These are phyloP conservation scores for Aspergillus udagawae DNA, from an alignment of 2,329 filamentous ascomycete species.

Conservation along the genomic window DNA sequence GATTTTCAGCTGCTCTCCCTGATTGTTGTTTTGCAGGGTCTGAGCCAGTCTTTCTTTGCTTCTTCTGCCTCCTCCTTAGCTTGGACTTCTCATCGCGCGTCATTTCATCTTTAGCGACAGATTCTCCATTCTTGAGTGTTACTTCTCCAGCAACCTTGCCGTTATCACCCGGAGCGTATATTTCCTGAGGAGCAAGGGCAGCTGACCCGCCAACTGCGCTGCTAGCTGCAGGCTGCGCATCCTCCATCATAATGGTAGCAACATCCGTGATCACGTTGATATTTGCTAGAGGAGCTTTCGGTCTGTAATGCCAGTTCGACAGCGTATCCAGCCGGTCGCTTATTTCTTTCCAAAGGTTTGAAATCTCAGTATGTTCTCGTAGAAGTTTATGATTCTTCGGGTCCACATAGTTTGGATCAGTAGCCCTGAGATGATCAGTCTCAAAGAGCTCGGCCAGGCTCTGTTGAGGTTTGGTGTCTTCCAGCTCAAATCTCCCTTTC, in stretches of 20 bases:
- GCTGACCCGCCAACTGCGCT: slow-evolving; percentile 57
- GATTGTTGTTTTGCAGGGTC: slow-evolving; percentile 45
- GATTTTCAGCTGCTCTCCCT: slow-evolving; percentile 42
- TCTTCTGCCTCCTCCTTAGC: slow-evolving; percentile 75
- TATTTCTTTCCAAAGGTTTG: slow-evolving; percentile 76
- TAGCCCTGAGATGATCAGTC: slow-evolving; percentile 76
- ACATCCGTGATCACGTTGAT: slow-evolving; percentile 87
- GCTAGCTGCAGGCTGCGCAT: slow-evolving; percentile 80
- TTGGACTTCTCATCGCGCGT: slow-evolving; percentile 78
- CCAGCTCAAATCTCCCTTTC: slow-evolving; percentile 72
- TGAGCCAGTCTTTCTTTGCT: slow-evolving; percentile 64
- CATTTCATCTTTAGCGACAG: slow-evolving; percentile 80
- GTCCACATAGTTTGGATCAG: slow-evolving; percentile 77
- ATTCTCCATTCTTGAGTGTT: slow-evolving; percentile 70
- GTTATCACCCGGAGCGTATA: slow-evolving; percentile 77
- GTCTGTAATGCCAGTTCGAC: slow-evolving; percentile 92
- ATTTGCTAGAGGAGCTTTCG: slow-evolving; percentile 74
- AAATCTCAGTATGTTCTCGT: slow-evolving; percentile 79
- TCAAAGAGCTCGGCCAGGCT: slow-evolving; percentile 91
- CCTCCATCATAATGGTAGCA: slow-evolving; percentile 90
- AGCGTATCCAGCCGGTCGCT: slow-evolving; percentile 79
- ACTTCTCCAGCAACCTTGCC: slow-evolving; percentile 64
- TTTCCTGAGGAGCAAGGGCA: slow-evolving; percentile 87
- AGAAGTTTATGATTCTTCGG: slow-evolving; percentile 76
- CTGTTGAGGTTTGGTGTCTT: slow-evolving; percentile 83